phyloP scores from a whole-genome alignment of 495 filamentous ascomycete species.

The Penicillium waksmanii region DNA sequence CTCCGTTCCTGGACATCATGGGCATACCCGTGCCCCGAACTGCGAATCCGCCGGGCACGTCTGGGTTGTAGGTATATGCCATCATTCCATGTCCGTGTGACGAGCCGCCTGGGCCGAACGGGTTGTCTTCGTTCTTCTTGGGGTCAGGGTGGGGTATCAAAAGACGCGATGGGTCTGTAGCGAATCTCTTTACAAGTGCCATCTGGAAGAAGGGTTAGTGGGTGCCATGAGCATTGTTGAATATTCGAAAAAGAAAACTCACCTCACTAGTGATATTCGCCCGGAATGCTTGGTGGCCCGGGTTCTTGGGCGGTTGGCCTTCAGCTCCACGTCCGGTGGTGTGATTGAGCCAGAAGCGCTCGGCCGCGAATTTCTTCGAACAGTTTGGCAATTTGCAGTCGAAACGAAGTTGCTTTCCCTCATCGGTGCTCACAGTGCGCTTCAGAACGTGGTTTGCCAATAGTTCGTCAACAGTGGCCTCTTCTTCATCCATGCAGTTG shows the following conservation, averaged over 20 bases:
- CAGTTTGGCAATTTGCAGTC: slow-evolving; percentile 96
- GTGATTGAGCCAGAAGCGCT: slow-evolving; percentile 96
- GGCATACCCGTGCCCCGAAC: slow-evolving; percentile 39
- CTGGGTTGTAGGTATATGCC: slow-evolving; percentile 33
- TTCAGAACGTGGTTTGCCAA: slow-evolving; percentile 55
- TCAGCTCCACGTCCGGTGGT: slow-evolving; percentile 20
- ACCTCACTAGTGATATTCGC: slow-evolving; percentile 82
- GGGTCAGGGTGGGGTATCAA: slow-evolving; percentile 90
- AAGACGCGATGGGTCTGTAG: slow-evolving; percentile 90
- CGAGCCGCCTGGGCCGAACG: slow-evolving; percentile 68
- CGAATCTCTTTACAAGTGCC: slow-evolving; percentile 87
- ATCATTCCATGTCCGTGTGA: slow-evolving; percentile 90
- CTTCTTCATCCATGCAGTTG: slow-evolving; percentile 83
- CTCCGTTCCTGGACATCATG: slow-evolving; percentile 59
- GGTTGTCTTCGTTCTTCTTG: slow-evolving; percentile 77
- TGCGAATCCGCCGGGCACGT: slow-evolving; percentile 36
- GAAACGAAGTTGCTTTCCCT: slow-evolving; percentile 87
- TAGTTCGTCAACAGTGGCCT: slow-evolving; percentile 85
- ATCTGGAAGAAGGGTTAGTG: slow-evolving; percentile 57
- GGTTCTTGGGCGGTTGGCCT: slow-evolving; percentile 3
- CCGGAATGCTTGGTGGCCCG: slow-evolving; percentile 81
- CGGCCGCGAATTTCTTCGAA: slow-evolving; percentile 95
- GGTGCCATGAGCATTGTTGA: not conserved
- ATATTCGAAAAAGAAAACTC: slow-evolving; percentile 35
- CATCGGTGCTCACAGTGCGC: slow-evolving; percentile 72